Conservation (phyloP, 768 basidiomycete species). For the Mycena vulgaris region DNA sequence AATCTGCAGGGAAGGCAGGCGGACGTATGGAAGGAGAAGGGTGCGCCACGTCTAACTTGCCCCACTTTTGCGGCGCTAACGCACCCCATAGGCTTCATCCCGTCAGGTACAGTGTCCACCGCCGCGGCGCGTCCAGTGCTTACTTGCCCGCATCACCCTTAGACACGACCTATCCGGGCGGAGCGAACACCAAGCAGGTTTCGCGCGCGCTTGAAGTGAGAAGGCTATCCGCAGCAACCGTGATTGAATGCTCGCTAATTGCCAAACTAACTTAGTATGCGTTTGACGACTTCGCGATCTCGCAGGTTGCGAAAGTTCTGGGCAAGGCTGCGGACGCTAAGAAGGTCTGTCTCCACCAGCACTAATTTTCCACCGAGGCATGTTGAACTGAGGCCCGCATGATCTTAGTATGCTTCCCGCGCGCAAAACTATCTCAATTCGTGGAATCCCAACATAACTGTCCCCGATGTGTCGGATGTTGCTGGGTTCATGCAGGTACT, state of each 20-base stretch:
- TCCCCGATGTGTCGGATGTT: constrained; percentile 64
- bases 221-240: background rate
- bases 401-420: constrained; percentile 64
- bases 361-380: background rate
- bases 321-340: constrained; percentile 63
- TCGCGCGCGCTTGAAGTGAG: constrained; percentile 71
- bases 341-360: constrained; percentile 56
- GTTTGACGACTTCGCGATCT: constrained; percentile 75
- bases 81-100: constrained; percentile 39
- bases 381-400: background rate
- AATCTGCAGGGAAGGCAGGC: constrained; percentile 74
- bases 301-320: constrained; percentile 72
- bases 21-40: constrained; percentile 68
- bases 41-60: constrained; percentile 46
- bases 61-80: background rate
- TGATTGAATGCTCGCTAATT: constrained; percentile 9
- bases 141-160: background rate
- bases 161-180: constrained; percentile 63
- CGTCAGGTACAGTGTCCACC: constrained; percentile 33
- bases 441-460: constrained; percentile 71
- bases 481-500: constrained; percentile 74
- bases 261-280: constrained; percentile 59
- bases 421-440: constrained; percentile 72
- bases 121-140: background rate
- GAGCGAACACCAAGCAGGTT: constrained; percentile 74